Percentiles rank a stretch among this genome's conserved stretches.
These are phyloP conservation scores for Pneumocystis carinii DNA, from an alignment of 1,139 yeast species.

Conservation along the genomic window DNA sequence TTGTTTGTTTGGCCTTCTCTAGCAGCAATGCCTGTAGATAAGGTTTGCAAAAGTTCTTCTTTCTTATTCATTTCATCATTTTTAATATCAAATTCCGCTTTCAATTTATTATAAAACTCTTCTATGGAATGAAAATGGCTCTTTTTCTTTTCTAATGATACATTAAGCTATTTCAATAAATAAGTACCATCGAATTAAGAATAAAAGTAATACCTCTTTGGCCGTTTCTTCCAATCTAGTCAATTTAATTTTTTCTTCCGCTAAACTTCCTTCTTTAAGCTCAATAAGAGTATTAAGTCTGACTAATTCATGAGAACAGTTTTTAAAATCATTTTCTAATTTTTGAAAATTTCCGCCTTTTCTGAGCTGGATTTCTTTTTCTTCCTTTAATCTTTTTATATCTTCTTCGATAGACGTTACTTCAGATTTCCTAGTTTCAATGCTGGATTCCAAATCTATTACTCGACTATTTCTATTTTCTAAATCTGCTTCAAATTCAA, in stretches of 20 bases:
- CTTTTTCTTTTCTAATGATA: conserved; percentile 15
- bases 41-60: conserved; percentile 66
- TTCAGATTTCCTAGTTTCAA: conserved; percentile 39
- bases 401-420: conserved; percentile 48
- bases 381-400: conserved; percentile 38
- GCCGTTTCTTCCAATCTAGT: conserved; percentile 16
- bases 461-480: conserved; percentile 9
- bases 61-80: conserved; percentile 43
- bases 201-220: conserved; percentile 13
- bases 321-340: conserved; percentile 45
- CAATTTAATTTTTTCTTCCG: conserved; percentile 32
- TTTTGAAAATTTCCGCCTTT: conserved; percentile 50
- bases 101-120: conserved; percentile 32
- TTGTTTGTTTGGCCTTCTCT: conserved; percentile 73
- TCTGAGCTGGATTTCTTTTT: conserved; percentile 44
- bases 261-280: conserved; percentile 38
- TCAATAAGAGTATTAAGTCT: conserved; percentile 51
- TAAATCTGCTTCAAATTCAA: conserved; percentile 22
- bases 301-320: conserved; percentile 50
- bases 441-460: conserved; percentile 18
- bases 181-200: not conserved
- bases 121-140: conserved; percentile 20
- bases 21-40: conserved; percentile 82
- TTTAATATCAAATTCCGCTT: conserved; percentile 30
- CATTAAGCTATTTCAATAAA: not conserved